Evolutionary conservation across 305 asterid species (phyloP).

Genomic region (Ilex paraguariensis): DNA sequence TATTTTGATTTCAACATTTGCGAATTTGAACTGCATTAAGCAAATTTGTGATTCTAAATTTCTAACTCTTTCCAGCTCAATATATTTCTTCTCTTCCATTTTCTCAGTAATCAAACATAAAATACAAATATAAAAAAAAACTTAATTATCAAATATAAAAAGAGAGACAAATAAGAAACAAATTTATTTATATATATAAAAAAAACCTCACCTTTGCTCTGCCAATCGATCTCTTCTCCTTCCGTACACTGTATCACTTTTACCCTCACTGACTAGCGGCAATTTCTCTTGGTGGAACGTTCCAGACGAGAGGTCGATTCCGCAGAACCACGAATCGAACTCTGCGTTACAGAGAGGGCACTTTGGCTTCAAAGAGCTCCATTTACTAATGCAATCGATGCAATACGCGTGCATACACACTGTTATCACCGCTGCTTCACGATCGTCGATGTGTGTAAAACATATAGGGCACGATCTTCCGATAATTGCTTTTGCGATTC

Average conservation of each 20-base stretch:
- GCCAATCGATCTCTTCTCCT: constrained; percentile 5
- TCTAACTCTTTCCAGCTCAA: too few relatives aligned
- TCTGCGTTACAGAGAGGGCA: constrained; percentile 51
- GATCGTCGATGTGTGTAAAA: constrained; percentile 23
- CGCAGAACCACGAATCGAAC: constrained; percentile 31
- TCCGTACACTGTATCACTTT: not conserved
- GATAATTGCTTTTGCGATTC: constrained; percentile 13
- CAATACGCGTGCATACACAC: constrained; percentile 53
- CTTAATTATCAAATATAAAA: not conserved
- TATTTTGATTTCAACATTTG: too few relatives aligned
- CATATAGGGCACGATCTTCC: constrained; percentile 47
- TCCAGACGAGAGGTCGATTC: constrained; percentile 13
- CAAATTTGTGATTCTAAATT: too few relatives aligned
- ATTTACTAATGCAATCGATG: constrained; percentile 40
- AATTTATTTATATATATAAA: not conserved
- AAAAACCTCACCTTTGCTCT: not conserved
- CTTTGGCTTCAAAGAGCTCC: constrained; percentile 49
- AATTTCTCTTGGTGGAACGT: constrained; percentile 25
- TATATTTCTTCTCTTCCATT: not conserved
- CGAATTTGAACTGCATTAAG: too few relatives aligned
- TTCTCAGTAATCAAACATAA: not conserved
- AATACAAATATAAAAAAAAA: not conserved
- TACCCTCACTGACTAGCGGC: not conserved
- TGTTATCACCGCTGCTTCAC: constrained; percentile 29
- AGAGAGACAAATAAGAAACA: not conserved